Evolutionary conservation across 2,329 filamentous ascomycete genomes (phyloP), one percentile per base, ranked within the genome.

Genomic region (Neonectria sp.): DNA sequence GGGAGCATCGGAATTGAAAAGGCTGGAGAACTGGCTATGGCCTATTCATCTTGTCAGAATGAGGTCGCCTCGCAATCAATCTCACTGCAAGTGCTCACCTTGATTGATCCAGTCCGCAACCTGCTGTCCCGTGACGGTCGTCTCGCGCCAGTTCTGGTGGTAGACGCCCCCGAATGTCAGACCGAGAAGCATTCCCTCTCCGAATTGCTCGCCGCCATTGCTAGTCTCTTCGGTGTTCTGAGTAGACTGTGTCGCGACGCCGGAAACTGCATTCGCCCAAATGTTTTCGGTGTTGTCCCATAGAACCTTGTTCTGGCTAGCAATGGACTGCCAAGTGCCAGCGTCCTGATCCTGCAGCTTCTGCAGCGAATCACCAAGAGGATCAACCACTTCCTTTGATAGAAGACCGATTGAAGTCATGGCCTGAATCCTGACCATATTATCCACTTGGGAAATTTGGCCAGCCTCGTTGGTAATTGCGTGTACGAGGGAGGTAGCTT

Each of bases 81-180:
- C 4, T 24, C 43, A 24, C 21, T 24, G 9, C 3, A 46, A 9
- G 4, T 24, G n/a, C 43, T 46, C 21, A 46, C 43, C 43, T 46
- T 46, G 21, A 46, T 46, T 46, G 43, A 46, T 46, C 43, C 43
- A 46, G 21, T 46, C 43, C 43, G 43, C 43, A 25, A 46, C 43
- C 21, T 24, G 43, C n/a, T 46, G 43, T 25, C 43, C 43, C 9
- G 43, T 46, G 21, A 46, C 43, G 43, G 43, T 46, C 11, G 43
- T 46, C 43, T 46, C 43, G 21, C n/a, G 43, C 43, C 43, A 46
- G 9, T 46, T 46, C 43, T 46, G 43, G 43, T 46, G 43, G 43
- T 46, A 46, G 43, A 46, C 43, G 21, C 2, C 11, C 2, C 43
- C 43, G n/a, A 46, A 25, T 25, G 43, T 13, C 9, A 46, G 43